Evolutionary conservation across 176 grass and related monocot species (phyloP), one percentile per base, ranked within the genome.

Genomic region (Triticum turgidum): DNA sequence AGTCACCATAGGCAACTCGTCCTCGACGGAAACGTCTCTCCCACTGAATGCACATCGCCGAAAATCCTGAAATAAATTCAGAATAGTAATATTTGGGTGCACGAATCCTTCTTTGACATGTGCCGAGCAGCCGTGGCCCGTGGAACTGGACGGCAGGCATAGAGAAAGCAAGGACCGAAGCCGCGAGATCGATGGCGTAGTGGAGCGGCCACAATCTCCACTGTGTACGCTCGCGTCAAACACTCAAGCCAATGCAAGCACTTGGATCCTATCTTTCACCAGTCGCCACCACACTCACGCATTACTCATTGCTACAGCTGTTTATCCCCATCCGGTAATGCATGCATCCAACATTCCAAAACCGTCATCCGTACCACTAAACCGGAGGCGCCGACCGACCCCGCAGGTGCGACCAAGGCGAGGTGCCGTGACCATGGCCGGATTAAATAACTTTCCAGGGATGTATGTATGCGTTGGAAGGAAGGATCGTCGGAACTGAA

Each of bases 61-160:
- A 25, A 25, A 25, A 25, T 25, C 25, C 25, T 25, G 25, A 25
- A 25, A 25, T 25, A 25, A 25, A 25, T 25, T 0, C 25, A 25
- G 25, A 25, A 3, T 38, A 47, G 44, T 47, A 49, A 49, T 49
- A 14, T 14, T 74, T 14, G 64, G 79, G 88, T 56, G 84, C 8
- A 69, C 84, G 71, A 79, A 39, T 83, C 38, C 84, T 9, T 86
- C 32, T 83, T 82, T 82, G 52, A 4, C 17, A 79, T 90, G 73
- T 71, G 17, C 32, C n/a, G 20, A 9, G 20, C 64, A 27, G 29
- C 88, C 56, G 62, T 71, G 25, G 44, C 11, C 88, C 56, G 51
- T 65, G 27, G 47, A 51, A 51, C 47, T 4, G 47, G 45, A 49
- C 1, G 47, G 27, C 68, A 74, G 4, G 4, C 12, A 49, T 18